Evolutionary conservation across 306 rosid genomes (phyloP).

Genomic region (Inga laurina): DNA sequence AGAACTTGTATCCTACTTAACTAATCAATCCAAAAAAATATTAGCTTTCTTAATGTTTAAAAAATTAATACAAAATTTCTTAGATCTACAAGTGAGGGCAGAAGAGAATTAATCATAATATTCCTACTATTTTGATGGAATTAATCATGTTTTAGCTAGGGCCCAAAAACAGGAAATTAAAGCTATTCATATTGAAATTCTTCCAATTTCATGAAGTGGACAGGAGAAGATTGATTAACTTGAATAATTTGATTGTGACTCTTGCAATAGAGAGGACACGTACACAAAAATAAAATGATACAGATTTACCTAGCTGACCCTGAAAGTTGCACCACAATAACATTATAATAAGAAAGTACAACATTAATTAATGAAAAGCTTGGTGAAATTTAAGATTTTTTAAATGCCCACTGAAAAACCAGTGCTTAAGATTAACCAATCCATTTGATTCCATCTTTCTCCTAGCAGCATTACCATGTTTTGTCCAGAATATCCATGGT

Average conservation of each 20-base stretch:
- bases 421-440: conserved; percentile 24
- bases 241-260: conserved; percentile 51
- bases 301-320: conserved; percentile 27
- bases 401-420: conserved; percentile 36
- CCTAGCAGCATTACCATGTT: conserved; percentile 30
- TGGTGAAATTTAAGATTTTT: conserved; percentile 37
- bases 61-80: background rate
- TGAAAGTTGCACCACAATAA: conserved; percentile 19
- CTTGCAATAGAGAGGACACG: conserved; percentile 26
- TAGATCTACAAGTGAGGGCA: background rate
- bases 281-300: conserved; percentile 27
- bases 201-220: conserved; percentile 2
- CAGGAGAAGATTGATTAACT: background rate
- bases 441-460: conserved; percentile 4
- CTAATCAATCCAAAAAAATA: background rate
- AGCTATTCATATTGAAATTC: background rate
- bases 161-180: background rate
- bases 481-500: conserved; percentile 17
- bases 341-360: conserved; percentile 25
- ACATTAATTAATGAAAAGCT: conserved; percentile 37
- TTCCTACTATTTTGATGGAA: background rate
- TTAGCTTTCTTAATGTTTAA: background rate
- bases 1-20: background rate
- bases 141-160: background rate
- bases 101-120: background rate